These are phyloP conservation scores for Phlebiopsis gigantea DNA, from an alignment of 768 basidiomycete species.

Conservation along the genomic window DNA sequence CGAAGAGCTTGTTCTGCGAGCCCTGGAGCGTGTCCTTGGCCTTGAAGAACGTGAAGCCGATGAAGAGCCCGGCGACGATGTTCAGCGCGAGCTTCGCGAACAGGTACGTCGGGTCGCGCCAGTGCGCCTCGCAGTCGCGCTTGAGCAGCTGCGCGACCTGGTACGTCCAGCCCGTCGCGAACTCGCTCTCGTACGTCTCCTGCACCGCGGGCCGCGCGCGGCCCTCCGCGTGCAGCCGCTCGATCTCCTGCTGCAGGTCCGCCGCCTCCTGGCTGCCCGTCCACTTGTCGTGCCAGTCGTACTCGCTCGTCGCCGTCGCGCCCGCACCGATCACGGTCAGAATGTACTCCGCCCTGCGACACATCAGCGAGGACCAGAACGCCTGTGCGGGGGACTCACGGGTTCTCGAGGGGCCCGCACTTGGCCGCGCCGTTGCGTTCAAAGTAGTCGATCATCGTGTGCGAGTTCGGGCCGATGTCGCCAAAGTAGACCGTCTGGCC, in stretches of 20 bases:
- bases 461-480: slow-evolving; percentile 57
- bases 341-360: slow-evolving; percentile 41
- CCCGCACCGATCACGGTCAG: slow-evolving; percentile 43
- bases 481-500: slow-evolving; percentile 67
- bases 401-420: slow-evolving; percentile 67
- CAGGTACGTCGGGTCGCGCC: slow-evolving; percentile 56
- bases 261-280: slow-evolving; percentile 35
- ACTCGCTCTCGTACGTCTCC: slow-evolving; percentile 26
- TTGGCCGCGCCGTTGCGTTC: slow-evolving; percentile 57
- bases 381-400: slow-evolving; percentile 26
- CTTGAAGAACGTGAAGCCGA: slow-evolving; percentile 60
- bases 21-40: slow-evolving; percentile 49
- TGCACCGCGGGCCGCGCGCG: slow-evolving; percentile 21
- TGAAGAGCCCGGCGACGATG: slow-evolving; percentile 48
- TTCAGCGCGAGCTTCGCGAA: slow-evolving; percentile 55
- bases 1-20: slow-evolving; percentile 63
- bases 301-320: slow-evolving; percentile 39
- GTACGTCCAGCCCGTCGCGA: slow-evolving; percentile 48
- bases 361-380: not conserved
- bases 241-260: slow-evolving; percentile 36
- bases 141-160: slow-evolving; percentile 40
- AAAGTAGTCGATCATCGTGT: slow-evolving; percentile 68
- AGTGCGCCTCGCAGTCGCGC: slow-evolving; percentile 43
- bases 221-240: slow-evolving; percentile 35
- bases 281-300: slow-evolving; percentile 51